phyloP scores from a whole-genome alignment of 148 eudicot genomes.

The Vaccinium darrowii region DNA sequence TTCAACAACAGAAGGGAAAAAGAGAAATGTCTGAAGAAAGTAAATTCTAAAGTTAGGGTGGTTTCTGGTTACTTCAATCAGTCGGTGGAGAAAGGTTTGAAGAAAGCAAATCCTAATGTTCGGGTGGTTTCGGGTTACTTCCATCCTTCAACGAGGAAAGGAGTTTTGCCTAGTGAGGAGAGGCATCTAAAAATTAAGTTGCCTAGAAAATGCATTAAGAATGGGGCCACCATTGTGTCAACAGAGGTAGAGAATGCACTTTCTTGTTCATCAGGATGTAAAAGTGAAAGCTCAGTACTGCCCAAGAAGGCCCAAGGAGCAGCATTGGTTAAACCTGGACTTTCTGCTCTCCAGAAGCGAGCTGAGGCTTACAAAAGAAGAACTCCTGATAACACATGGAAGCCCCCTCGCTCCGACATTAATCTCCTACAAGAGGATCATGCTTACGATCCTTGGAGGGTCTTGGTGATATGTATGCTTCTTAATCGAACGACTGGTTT shows the following conservation, averaged over 20 bases:
- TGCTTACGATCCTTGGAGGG: slow-evolving; percentile 86
- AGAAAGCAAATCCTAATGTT: slow-evolving; percentile 1
- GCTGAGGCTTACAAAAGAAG: slow-evolving; percentile 64
- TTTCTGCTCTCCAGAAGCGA: slow-evolving; percentile 47
- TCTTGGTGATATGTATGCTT: slow-evolving; percentile 84
- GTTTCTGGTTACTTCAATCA: not conserved
- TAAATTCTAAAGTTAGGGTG: not conserved
- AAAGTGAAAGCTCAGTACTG: slow-evolving; percentile 1
- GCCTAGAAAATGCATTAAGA: not conserved
- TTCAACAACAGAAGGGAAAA: slow-evolving; percentile 5
- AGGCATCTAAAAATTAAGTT: not conserved
- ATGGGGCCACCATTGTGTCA: not conserved
- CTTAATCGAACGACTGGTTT: slow-evolving; percentile 67
- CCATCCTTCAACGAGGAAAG: not conserved
- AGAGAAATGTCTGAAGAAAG: not conserved
- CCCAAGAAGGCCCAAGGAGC: slow-evolving; percentile 26
- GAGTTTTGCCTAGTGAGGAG: not conserved
- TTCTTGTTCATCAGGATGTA: not conserved
- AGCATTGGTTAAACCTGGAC: slow-evolving; percentile 4
- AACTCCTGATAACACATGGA: slow-evolving; percentile 60
- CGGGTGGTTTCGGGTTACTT: slow-evolving; percentile 29
- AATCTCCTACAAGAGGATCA: slow-evolving; percentile 83
- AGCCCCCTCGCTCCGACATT: slow-evolving; percentile 64
- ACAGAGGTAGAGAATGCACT: slow-evolving; percentile 8
- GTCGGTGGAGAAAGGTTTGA: not conserved